These are phyloP conservation scores for Purpureocillium lavendulum DNA, from an alignment of 2,329 filamentous ascomycete species.

Conservation along the genomic window DNA sequence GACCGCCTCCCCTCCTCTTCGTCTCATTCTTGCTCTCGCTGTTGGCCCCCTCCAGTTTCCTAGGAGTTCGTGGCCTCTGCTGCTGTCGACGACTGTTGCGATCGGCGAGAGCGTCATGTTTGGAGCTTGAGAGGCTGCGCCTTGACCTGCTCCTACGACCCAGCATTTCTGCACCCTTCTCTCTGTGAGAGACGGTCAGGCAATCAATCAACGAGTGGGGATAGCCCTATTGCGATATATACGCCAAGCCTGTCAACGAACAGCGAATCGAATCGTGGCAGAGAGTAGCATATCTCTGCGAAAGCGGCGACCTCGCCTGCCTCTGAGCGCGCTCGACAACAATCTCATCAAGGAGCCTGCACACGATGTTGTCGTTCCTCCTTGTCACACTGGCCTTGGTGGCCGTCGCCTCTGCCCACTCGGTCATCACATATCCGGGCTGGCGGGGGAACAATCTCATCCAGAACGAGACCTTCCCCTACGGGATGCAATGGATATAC, in stretches of 20 bases:
- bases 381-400: conserved; percentile 28
- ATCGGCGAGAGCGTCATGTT: not conserved
- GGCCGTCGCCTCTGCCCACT: conserved; percentile 56
- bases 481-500: conserved; percentile 93
- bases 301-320: not conserved
- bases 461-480: conserved; percentile 71
- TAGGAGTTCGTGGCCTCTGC: not conserved
- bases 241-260: no score
- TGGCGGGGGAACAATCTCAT: conserved; percentile 82
- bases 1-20: not conserved
- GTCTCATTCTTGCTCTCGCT: no score
- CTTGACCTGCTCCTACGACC: not conserved
- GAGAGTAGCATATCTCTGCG: not conserved
- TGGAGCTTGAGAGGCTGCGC: not conserved
- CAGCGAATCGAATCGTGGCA: no score
- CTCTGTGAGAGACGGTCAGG: no score
- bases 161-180: no score
- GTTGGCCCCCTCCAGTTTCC: no score
- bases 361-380: conserved; percentile 11
- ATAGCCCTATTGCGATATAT: no score
- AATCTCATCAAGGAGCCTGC: no score
- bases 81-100: no score
- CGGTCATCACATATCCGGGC: conserved; percentile 77
- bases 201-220: no score
- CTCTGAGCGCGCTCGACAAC: no score